phyloP scores from a whole-genome alignment of 2,329 filamentous ascomycete species.

The Microascus cirrosus region DNA sequence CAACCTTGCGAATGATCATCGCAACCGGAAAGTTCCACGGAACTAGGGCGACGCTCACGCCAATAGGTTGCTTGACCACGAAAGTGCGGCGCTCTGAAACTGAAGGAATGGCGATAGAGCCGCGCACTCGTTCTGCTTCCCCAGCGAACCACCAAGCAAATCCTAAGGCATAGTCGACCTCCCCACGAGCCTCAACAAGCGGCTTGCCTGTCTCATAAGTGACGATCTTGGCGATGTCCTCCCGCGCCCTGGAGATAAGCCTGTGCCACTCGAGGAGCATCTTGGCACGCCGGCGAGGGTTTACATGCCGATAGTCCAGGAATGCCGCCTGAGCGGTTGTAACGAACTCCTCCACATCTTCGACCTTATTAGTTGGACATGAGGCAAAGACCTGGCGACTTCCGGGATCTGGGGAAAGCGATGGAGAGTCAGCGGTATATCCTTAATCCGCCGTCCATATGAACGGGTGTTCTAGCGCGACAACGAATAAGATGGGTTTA shows the following conservation, averaged over 20 bases:
- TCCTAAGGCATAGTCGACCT: conserved; percentile 41
- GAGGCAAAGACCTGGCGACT: neutral
- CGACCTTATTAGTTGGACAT: neutral
- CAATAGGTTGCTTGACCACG: conserved; percentile 43
- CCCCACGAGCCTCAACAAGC: conserved; percentile 37
- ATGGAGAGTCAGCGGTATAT: neutral
- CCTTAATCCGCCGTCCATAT: neutral
- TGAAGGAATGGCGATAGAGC: conserved; percentile 47
- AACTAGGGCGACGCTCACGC: conserved; percentile 21
- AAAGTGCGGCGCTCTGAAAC: conserved; percentile 54
- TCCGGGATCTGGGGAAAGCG: neutral
- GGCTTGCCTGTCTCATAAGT: conserved; percentile 46
- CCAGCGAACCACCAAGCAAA: conserved; percentile 48
- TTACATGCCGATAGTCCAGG: neutral
- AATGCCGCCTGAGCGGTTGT: neutral
- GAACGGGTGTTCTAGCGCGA: too few relatives aligned
- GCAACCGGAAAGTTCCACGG: conserved; percentile 50
- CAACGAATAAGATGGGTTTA: neutral
- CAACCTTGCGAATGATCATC: conserved; percentile 34
- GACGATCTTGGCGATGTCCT: conserved; percentile 26
- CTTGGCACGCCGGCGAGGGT: neutral
- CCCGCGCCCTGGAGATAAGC: conserved; percentile 20
- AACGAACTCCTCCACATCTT: neutral
- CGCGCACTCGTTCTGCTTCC: conserved; percentile 39
- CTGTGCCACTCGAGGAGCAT: conserved; percentile 22